These are phyloP conservation scores for Dactylonectria macrodidyma DNA, from an alignment of 2,329 filamentous ascomycete genomes.

Conservation along the genomic window DNA sequence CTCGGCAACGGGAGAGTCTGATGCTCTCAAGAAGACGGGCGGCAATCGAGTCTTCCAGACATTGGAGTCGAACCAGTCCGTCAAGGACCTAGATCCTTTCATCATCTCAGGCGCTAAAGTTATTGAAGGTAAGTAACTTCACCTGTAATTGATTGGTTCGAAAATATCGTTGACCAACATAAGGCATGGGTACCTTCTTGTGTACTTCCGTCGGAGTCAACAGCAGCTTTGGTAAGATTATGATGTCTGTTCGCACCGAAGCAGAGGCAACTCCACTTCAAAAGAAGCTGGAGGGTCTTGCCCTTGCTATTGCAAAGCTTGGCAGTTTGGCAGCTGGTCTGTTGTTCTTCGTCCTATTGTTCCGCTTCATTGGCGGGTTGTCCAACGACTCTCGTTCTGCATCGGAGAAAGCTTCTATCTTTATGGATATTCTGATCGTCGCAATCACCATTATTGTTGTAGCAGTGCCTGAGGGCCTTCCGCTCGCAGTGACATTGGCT, in stretches of 20 bases:
- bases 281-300: conserved; percentile 61
- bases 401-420: conserved; percentile 70
- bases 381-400: conserved; percentile 63
- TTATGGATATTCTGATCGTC: conserved; percentile 76
- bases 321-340: conserved; percentile 78
- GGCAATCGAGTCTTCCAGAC: conserved; percentile 72
- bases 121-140: conserved; percentile 60
- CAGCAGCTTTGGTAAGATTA: conserved; percentile 68
- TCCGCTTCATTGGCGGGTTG: conserved; percentile 80
- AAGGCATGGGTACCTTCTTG: conserved; percentile 65
- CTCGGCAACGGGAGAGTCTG: conserved; percentile 79
- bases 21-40: conserved; percentile 76
- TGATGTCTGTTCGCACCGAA: conserved; percentile 68
- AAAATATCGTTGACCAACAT: not conserved
- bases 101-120: conserved; percentile 71
- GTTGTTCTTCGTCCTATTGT: conserved; percentile 83
- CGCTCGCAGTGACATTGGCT: conserved; percentile 77
- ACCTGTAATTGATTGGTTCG: not conserved
- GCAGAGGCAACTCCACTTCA: conserved; percentile 69
- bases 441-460: conserved; percentile 79
- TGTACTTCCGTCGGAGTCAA: conserved; percentile 68
- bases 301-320: conserved; percentile 53
- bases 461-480: conserved; percentile 76
- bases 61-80: conserved; percentile 59
- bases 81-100: conserved; percentile 74